phyloP scores from a whole-genome alignment of 306 rosid species.

The Castanea sativa region DNA sequence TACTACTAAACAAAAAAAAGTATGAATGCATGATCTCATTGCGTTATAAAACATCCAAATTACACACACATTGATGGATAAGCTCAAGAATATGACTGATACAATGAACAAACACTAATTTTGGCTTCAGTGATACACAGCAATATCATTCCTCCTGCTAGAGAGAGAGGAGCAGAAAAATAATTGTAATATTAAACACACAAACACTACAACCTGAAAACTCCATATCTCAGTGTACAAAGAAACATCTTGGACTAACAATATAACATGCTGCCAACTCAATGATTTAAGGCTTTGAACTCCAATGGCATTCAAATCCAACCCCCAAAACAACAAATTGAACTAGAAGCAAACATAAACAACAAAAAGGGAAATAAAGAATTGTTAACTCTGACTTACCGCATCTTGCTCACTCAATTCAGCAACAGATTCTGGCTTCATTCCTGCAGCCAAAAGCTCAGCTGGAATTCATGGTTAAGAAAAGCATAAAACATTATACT shows the following conservation, averaged over 20 bases:
- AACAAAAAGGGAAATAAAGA: neutral
- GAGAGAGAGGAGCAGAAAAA: neutral
- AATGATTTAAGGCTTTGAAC: neutral
- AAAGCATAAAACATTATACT: neutral
- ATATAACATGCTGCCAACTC: neutral
- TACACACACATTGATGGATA: neutral
- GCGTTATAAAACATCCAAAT: neutral
- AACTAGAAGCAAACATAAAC: slow-evolving; percentile 11
- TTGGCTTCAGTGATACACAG: neutral
- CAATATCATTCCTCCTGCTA: neutral
- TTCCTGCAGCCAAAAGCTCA: slow-evolving; percentile 30
- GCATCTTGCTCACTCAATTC: slow-evolving; percentile 28
- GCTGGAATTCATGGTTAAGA: slow-evolving; percentile 35
- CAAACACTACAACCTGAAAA: neutral
- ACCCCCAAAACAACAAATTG: neutral
- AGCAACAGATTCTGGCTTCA: slow-evolving; percentile 22
- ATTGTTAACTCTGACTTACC: slow-evolving; percentile 27
- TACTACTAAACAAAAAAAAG: neutral
- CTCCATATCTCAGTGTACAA: neutral
- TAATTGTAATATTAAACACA: neutral
- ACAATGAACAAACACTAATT: neutral
- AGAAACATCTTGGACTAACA: neutral
- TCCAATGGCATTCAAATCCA: neutral
- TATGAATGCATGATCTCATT: neutral
- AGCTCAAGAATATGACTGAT: neutral